These are phyloP conservation scores for Cladosporium cucumerinum DNA, from an alignment of 2,329 filamentous ascomycete genomes.

Conservation along the genomic window DNA sequence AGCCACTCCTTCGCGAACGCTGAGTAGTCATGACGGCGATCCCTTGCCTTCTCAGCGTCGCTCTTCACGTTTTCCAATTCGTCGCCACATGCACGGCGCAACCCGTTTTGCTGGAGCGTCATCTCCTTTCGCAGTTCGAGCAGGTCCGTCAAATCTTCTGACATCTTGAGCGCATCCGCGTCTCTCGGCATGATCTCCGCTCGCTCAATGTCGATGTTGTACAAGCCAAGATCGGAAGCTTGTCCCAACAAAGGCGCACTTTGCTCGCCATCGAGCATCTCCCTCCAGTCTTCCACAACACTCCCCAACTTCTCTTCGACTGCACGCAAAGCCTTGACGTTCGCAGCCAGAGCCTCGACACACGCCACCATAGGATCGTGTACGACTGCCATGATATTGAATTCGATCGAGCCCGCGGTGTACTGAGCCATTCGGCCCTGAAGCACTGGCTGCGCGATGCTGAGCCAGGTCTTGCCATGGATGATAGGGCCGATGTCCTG, in stretches of 20 bases:
- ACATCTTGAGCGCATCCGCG: conserved; percentile 25
- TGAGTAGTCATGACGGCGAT: conserved; percentile 61
- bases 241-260: conserved; percentile 11
- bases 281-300: conserved; percentile 44
- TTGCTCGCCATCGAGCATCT: conserved; percentile 28
- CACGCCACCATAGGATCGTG: conserved; percentile 59
- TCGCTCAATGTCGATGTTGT: conserved; percentile 34
- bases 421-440: conserved; percentile 64
- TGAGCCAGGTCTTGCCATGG: conserved; percentile 61
- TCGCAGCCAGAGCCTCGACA: conserved; percentile 40
- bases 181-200: conserved; percentile 29
- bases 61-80: conserved; percentile 47
- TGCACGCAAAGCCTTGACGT: conserved; percentile 44
- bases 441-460: conserved; percentile 62
- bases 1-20: conserved; percentile 65
- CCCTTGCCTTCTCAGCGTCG: conserved; percentile 52
- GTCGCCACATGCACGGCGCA: conserved; percentile 48
- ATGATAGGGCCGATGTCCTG: conserved; percentile 54
- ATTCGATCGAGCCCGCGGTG: conserved; percentile 64
- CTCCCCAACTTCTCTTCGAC: conserved; percentile 41
- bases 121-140: conserved; percentile 40
- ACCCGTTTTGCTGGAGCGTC: conserved; percentile 40
- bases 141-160: conserved; percentile 32
- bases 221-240: conserved; percentile 22
- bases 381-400: conserved; percentile 73